phyloP scores from a whole-genome alignment of 1,139 yeast species.

The Pichia sp. region DNA sequence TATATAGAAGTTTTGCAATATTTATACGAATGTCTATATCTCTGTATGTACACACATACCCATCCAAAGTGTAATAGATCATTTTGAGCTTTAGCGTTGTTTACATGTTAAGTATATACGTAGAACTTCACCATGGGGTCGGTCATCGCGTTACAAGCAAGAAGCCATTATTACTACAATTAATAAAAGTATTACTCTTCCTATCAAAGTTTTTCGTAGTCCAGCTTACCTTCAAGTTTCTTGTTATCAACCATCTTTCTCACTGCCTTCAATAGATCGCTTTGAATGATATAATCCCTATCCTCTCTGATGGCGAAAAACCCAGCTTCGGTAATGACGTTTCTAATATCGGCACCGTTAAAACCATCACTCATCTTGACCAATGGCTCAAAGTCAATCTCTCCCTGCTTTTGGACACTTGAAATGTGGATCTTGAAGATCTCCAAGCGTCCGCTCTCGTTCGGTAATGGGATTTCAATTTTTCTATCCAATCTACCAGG shows the following conservation, averaged over 20 bases:
- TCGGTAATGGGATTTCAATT: conserved; percentile 93
- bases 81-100: neutral
- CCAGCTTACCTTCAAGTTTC: conserved; percentile 94
- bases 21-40: neutral
- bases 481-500: conserved; percentile 98
- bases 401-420: conserved; percentile 86
- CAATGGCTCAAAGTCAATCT: conserved; percentile 93
- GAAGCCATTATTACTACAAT: neutral
- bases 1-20: neutral
- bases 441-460: conserved; percentile 93
- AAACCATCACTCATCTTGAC: conserved; percentile 99
- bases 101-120: neutral
- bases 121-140: neutral
- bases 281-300: conserved; percentile 88
- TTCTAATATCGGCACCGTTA: conserved; percentile 98
- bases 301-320: conserved; percentile 98
- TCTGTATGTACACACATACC: neutral
- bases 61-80: neutral
- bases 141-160: neutral
- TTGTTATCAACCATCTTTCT: conserved; percentile 95
- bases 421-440: conserved; percentile 92
- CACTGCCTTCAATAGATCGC: conserved; percentile 95
- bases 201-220: conserved; percentile 75
- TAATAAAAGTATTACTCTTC: neutral
- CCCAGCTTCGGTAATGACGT: conserved; percentile 98